A percentile compares a stretch with the other conserved stretches of the same genome.
Evolutionary conservation across 345 rosid genomes (phyloP).

Genomic region (Schrenkiella parvula): DNA sequence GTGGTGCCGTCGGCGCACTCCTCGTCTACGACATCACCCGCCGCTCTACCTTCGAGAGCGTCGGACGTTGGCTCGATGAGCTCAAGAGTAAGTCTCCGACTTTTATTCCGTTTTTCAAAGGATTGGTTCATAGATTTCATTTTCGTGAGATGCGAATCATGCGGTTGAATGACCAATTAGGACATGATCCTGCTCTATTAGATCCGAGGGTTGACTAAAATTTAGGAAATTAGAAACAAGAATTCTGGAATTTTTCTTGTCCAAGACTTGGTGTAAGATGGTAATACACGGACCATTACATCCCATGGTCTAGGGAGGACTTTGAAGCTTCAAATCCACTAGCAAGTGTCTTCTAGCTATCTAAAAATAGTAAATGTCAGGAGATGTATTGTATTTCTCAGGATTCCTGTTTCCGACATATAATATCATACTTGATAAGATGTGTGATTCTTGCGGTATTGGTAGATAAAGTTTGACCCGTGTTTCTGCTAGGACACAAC

Average conservation of each 20-base stretch:
- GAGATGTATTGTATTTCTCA: background rate
- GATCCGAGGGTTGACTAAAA: slow-evolving; percentile 11
- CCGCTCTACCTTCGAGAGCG: slow-evolving; percentile 65
- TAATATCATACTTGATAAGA: background rate
- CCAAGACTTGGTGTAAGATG: background rate
- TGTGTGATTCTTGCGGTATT: background rate
- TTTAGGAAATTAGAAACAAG: background rate
- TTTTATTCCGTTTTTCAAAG: background rate
- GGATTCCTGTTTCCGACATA: background rate
- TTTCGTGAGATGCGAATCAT: background rate
- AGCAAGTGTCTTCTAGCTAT: background rate
- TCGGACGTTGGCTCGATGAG: slow-evolving; percentile 86
- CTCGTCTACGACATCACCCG: slow-evolving; percentile 82
- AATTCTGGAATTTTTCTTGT: background rate
- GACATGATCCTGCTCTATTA: background rate
- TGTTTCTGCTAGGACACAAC: background rate
- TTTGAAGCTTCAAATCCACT: background rate
- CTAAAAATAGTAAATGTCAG: background rate
- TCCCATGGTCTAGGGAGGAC: background rate
- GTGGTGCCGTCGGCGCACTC: slow-evolving; percentile 90
- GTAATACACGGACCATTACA: background rate
- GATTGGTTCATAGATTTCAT: background rate
- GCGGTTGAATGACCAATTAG: background rate
- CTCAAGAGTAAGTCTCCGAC: slow-evolving; percentile 53
- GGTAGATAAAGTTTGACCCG: background rate